Evolutionary conservation across 1,284 basidiomycete species (phyloP).

Genomic region (Microbotryum scabiosae): DNA sequence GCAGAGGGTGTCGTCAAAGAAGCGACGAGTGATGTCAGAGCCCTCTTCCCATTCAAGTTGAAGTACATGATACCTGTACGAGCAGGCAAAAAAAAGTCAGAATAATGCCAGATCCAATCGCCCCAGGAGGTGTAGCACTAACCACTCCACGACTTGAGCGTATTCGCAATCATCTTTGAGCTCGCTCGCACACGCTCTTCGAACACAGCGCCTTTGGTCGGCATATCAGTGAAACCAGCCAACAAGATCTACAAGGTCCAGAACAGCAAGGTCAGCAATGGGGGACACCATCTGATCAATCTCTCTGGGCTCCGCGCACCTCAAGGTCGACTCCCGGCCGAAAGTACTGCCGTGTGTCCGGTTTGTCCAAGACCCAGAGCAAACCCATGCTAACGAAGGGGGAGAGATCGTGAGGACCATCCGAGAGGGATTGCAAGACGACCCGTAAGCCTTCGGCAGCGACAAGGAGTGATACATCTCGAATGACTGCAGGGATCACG

Average conservation of each 20-base stretch:
- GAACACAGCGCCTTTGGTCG: constrained; percentile 68
- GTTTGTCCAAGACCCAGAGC: constrained; percentile 75
- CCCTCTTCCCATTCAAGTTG: constrained; percentile 77
- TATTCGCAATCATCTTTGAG: constrained; percentile 66
- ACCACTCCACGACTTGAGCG: constrained; percentile 93
- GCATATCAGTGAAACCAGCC: constrained; percentile 80
- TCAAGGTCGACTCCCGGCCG: constrained; percentile 81
- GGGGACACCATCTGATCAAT: background rate
- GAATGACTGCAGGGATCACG: constrained; percentile 42
- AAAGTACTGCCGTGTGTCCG: constrained; percentile 69
- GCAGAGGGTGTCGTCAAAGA: constrained; percentile 79
- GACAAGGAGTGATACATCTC: constrained; percentile 76
- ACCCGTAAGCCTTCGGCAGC: constrained; percentile 78
- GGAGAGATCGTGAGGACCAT: constrained; percentile 76
- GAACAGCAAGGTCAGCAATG: constrained; percentile 16
- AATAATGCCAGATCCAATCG: background rate
- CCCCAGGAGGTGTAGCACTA: constrained; percentile 35
- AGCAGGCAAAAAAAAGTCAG: background rate
- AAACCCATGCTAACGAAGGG: constrained; percentile 78
- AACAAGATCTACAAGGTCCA: constrained; percentile 57
- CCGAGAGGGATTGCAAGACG: constrained; percentile 73
- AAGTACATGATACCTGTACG: constrained; percentile 80
- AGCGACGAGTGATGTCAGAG: constrained; percentile 75
- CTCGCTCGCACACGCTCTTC: constrained; percentile 64
- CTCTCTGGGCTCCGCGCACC: constrained; percentile 46